Conservation (phyloP, 306 rosid genomes). For the Cicer chorassanicum region DNA sequence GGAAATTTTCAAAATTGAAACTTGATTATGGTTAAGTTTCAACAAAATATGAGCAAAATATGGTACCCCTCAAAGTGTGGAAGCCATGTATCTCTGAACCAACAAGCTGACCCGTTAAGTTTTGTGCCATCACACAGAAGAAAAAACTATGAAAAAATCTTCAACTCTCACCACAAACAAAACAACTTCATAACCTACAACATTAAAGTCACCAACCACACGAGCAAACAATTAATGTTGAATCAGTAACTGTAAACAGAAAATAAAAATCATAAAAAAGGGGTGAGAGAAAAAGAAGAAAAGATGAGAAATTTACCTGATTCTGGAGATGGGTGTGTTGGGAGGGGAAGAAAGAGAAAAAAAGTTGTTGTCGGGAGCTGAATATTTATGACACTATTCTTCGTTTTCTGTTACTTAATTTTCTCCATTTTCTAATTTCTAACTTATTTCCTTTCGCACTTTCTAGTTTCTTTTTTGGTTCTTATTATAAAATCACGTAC, state of each 20-base stretch:
- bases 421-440: background rate
- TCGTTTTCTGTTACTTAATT: background rate
- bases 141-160: slow-evolving; percentile 44
- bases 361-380: slow-evolving; percentile 2
- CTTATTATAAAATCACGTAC: no score
- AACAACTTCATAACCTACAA: slow-evolving; percentile 32
- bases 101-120: slow-evolving; percentile 61
- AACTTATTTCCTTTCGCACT: background rate
- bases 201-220: slow-evolving; percentile 22
- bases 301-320: slow-evolving; percentile 35
- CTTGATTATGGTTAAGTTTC: slow-evolving; percentile 18
- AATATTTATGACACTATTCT: slow-evolving; percentile 33
- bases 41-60: slow-evolving; percentile 33
- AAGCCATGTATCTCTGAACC: slow-evolving; percentile 96
- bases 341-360: background rate
- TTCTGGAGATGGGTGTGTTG: background rate
- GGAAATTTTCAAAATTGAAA: slow-evolving; percentile 11
- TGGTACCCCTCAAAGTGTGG: slow-evolving; percentile 75
- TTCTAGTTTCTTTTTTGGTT: background rate
- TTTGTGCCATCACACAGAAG: slow-evolving; percentile 45
- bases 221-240: background rate
- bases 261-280: background rate
- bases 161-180: slow-evolving; percentile 37
- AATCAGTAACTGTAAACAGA: background rate
- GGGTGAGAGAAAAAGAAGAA: slow-evolving; percentile 15